phyloP scores from a whole-genome alignment of 306 rosid genomes.

The Corylus avellana region DNA sequence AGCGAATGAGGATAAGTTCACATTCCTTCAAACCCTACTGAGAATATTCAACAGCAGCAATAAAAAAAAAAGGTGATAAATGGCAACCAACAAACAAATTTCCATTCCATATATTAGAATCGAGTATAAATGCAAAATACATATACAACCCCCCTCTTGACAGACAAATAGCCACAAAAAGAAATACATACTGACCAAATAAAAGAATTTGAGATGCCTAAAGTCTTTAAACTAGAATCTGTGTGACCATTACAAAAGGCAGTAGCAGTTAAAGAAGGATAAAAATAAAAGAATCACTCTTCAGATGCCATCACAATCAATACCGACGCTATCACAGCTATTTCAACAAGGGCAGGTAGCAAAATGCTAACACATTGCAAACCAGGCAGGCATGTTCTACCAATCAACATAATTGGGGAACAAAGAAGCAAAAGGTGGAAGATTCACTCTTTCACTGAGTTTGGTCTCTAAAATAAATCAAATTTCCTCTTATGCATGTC shows the following conservation, averaged over 20 bases:
- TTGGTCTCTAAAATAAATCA: constrained; percentile 65
- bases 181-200: constrained; percentile 57
- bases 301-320: constrained; percentile 70
- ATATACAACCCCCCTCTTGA: constrained; percentile 57
- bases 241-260: constrained; percentile 53
- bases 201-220: constrained; percentile 65
- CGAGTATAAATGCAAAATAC: constrained; percentile 58
- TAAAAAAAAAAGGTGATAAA: not conserved
- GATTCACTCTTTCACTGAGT: constrained; percentile 28
- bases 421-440: constrained; percentile 34
- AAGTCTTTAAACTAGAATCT: constrained; percentile 50
- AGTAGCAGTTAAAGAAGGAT: constrained; percentile 43
- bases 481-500: constrained; percentile 91
- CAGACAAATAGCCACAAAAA: constrained; percentile 29
- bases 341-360: constrained; percentile 53
- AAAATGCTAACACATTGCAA: constrained; percentile 46
- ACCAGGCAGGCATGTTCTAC: constrained; percentile 49
- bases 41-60: not conserved
- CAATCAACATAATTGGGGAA: constrained; percentile 50
- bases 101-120: constrained; percentile 54
- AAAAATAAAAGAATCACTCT: constrained; percentile 56
- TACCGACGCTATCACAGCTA: constrained; percentile 50
- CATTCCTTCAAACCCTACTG: not conserved
- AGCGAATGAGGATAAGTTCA: too few species aligned
- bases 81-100: constrained; percentile 56